Conservation (phyloP, 495 filamentous ascomycete species). For the Entonaema liquescens region DNA sequence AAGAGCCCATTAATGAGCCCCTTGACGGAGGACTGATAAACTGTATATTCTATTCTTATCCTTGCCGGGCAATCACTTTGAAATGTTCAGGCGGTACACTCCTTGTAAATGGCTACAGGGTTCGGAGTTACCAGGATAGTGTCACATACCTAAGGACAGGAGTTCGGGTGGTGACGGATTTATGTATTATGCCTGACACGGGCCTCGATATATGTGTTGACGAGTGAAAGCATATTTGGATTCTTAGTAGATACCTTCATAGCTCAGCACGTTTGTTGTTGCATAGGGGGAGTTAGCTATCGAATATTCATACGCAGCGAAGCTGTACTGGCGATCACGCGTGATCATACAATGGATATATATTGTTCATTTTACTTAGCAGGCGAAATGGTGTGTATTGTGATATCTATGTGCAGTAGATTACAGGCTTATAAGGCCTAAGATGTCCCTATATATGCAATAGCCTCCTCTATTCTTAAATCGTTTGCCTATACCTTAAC, state of each 20-base stretch:
- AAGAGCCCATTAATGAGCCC: constrained; percentile 70
- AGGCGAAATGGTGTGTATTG: background rate
- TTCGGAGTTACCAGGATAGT: constrained; percentile 34
- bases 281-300: constrained; percentile 12
- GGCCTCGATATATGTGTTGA: constrained; percentile 7
- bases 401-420: background rate
- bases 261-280: constrained; percentile 6
- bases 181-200: constrained; percentile 12
- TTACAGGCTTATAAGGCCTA: background rate
- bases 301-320: constrained; percentile 10
- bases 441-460: background rate
- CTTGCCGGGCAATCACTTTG: constrained; percentile 11
- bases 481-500: background rate
- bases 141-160: constrained; percentile 27
- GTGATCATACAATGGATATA: constrained; percentile 22
- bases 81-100: constrained; percentile 22
- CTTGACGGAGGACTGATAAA: constrained; percentile 50
- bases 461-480: background rate
- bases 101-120: constrained; percentile 16
- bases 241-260: constrained; percentile 12
- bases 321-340: constrained; percentile 9
- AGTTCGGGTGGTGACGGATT: constrained; percentile 26
- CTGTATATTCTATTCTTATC: constrained; percentile 42
- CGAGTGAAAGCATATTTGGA: constrained; percentile 19
- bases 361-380: background rate